These are phyloP conservation scores for Camelina neglecta DNA, from an alignment of 345 rosid species.

Conservation along the genomic window DNA sequence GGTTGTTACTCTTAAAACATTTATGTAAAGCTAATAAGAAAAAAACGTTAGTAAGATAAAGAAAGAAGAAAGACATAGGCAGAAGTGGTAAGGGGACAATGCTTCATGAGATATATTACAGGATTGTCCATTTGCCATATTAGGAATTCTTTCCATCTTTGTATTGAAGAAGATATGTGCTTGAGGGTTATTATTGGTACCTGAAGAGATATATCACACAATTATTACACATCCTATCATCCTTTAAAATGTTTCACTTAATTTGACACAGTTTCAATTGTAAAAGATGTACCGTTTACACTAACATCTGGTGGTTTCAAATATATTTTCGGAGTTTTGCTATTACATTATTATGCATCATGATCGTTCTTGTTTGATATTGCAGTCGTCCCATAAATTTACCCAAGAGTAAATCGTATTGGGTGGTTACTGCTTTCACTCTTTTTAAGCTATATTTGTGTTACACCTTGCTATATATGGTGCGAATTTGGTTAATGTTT, in stretches of 20 bases:
- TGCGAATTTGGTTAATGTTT: background rate
- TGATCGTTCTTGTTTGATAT: background rate
- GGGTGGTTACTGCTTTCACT: too few relatives aligned
- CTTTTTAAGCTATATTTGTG: too few relatives aligned
- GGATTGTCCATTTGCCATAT: slow-evolving; percentile 1
- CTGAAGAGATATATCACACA: slow-evolving; percentile 25
- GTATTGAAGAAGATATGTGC: slow-evolving; percentile 4
- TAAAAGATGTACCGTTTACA: background rate
- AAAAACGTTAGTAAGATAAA: too few relatives aligned
- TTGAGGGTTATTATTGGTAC: slow-evolving; percentile 1
- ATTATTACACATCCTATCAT: slow-evolving; percentile 15
- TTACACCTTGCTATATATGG: too few relatives aligned
- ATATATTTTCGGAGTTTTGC: background rate
- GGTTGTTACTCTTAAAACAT: background rate
- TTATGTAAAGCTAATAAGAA: background rate
- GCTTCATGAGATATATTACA: background rate
- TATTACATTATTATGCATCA: background rate
- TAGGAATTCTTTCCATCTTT: slow-evolving; percentile 19
- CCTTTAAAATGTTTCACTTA: slow-evolving; percentile 2
- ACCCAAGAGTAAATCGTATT: background rate
- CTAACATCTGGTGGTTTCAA: slow-evolving; percentile 6
- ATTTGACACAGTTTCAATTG: background rate
- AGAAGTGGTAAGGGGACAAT: background rate
- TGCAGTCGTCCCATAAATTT: background rate
- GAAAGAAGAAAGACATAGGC: background rate